Base-by-base conservation (phyloP, 345 rosid genomes). In the Aurinia saxatilis region DNA sequence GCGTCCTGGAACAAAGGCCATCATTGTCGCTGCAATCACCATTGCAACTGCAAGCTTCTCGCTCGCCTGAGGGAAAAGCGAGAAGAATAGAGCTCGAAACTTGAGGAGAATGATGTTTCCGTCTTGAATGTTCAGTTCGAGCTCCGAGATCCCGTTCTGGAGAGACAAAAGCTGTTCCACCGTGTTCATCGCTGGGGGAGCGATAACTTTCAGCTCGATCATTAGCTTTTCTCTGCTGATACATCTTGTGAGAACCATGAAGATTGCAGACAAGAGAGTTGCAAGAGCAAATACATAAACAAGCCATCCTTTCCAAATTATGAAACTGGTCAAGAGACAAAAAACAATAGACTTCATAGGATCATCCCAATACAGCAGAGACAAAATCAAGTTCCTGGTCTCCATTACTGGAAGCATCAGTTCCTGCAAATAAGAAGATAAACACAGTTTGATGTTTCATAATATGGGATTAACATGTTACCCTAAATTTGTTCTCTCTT, bases 81-180 rank as follows among this genome's bases (percentile, higher is more conserved):
- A 74, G 55, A 86, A 68, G 53, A 90, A 35, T 57, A 93, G 63
- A 66, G 87, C 99, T 4, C 96, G 96, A 9, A 90, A 68, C 80
- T 93, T 93, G 67, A 90, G 92, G 31, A 93, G 96, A 51, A 77
- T 60, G 8, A 90, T 64, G 74, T 93, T 93, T 33, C 89, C 88
- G 30, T 93, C 96, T 70, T 90, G 96, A 68, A 90, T 82, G 66
- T 77, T 66, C 67, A 83, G 82, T 75, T 93, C 97, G 7, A 68
- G 84, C 74, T 87, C 84, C 10, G 92, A 81, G 59, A 90, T 69
- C 35, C 92, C 92, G 56, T 82, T 84, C 63, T 88, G 99, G 67
- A 93, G 87, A 1, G 96, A 96, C 73, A 93, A 74, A 68, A 93
- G 92, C 85, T 90, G 99, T 72, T 87, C 99, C 96, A 93, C 77